Conservation (phyloP, 2,329 filamentous ascomycete genomes). For the Alternaria brassicicola region DNA sequence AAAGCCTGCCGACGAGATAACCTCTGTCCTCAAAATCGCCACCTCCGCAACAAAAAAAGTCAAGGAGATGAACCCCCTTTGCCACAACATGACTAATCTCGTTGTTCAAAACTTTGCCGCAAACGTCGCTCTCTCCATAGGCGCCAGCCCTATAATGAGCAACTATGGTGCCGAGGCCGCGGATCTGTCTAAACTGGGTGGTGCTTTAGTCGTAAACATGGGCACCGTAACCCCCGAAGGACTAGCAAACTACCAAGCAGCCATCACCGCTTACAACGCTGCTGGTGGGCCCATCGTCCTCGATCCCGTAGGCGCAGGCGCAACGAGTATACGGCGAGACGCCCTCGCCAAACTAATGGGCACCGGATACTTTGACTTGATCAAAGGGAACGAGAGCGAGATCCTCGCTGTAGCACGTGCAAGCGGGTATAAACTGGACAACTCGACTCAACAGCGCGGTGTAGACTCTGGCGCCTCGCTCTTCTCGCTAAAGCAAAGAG, state of each 20-base stretch:
- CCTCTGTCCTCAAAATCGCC: constrained; percentile 26
- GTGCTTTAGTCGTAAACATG: constrained; percentile 91
- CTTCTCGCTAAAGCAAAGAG: constrained; percentile 61
- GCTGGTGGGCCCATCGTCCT: constrained; percentile 77
- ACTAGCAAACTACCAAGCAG: constrained; percentile 72
- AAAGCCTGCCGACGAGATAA: constrained; percentile 20
- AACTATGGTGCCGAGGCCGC: constrained; percentile 81
- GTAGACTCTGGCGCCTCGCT: constrained; percentile 76
- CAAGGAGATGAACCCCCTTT: constrained; percentile 70
- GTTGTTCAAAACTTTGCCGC: constrained; percentile 96
- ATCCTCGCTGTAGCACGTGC: constrained; percentile 69
- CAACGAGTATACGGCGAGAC: constrained; percentile 73
- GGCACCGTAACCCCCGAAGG: constrained; percentile 83
- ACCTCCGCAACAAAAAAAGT: constrained; percentile 64
- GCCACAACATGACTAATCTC: constrained; percentile 97
- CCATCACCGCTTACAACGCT: constrained; percentile 80
- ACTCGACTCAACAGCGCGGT: constrained; percentile 69
- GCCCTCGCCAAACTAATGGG: constrained; percentile 75
- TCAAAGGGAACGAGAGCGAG: constrained; percentile 94
- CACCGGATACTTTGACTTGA: constrained; percentile 79
- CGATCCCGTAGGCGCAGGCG: constrained; percentile 90
- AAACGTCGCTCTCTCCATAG: constrained; percentile 83
- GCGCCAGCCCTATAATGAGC: constrained; percentile 92
- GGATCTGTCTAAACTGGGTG: constrained; percentile 78
- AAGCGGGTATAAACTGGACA: constrained; percentile 56